Evolutionary conservation across 2,329 filamentous ascomycete genomes (phyloP), one percentile per base, ranked within the genome.

Genomic region (Ophioceras dolichostomum): DNA sequence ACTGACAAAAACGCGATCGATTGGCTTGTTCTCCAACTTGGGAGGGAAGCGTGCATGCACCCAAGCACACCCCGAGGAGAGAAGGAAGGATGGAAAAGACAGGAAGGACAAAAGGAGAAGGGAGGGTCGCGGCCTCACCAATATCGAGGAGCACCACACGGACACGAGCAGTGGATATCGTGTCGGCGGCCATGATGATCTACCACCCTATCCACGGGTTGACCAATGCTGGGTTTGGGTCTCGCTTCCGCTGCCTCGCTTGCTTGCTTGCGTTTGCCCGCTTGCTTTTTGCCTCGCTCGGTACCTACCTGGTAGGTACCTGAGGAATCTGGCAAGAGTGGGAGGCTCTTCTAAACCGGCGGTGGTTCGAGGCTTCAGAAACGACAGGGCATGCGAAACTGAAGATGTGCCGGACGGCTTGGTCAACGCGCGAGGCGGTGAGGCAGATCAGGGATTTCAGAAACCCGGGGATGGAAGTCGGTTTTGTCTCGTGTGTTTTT

Each of bases 71-170:
- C n/a, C n/a, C n/a, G n/a, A n/a, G n/a, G n/a, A n/a, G n/a, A n/a
- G n/a, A n/a, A n/a, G n/a, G n/a, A n/a, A n/a, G n/a, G n/a, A 18
- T 33, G 22, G 17, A 19, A 33, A 18, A 18, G 16, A 17, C 16
- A 18, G 18, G 30, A 38, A 28, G 26, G 14, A 22, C 26, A 26
- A 21, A 19, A 19, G 16, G 18, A 10, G 22, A 34, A 31, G 22
- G 5, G 14, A 31, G n/a, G n/a, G n/a, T n/a, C n/a, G n/a, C 13
- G 4, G 39, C 37, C 48, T 64, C 62, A 76, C 71, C 71, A 52
- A 76, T 75, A 54, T 75, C 70, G 46, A 76, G 64, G 48, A 76
- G 54, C 48, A 73, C 60, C 26, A 67, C 62, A 49, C 66, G 65
- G 37, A 65, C 46, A 39, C 54, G 47, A 40, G 45, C 4, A 2